Evolutionary conservation across 768 basidiomycete species (phyloP).

Genomic region (Rhizopogon roseolus): DNA sequence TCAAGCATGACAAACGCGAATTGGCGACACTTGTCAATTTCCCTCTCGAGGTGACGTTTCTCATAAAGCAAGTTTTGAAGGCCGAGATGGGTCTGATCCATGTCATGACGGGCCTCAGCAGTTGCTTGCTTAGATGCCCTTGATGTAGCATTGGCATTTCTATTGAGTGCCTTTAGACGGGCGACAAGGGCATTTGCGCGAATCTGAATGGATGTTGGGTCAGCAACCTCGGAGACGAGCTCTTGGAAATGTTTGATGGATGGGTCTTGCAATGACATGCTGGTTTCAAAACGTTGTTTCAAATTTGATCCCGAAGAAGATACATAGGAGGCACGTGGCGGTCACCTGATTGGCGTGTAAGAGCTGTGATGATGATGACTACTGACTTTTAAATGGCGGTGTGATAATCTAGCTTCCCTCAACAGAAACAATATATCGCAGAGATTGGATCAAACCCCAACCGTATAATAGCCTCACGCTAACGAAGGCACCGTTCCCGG

Average conservation of each 20-base stretch:
- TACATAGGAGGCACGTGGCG: neutral
- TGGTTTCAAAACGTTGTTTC: neutral
- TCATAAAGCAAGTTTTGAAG: slow-evolving; percentile 88
- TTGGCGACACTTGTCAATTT: slow-evolving; percentile 90
- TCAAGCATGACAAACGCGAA: slow-evolving; percentile 61
- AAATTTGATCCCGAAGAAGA: neutral
- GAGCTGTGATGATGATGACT: slow-evolving; percentile 1
- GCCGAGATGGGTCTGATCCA: slow-evolving; percentile 86
- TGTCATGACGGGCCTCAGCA: slow-evolving; percentile 72
- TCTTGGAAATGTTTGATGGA: slow-evolving; percentile 61
- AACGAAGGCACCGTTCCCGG: slow-evolving; percentile 6
- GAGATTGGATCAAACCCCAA: slow-evolving; percentile 1
- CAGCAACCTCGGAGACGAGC: slow-evolving; percentile 53
- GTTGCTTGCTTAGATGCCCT: slow-evolving; percentile 71
- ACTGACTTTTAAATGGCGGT: neutral
- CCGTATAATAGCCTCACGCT: slow-evolving; percentile 9
- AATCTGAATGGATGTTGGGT: slow-evolving; percentile 42
- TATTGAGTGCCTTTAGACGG: slow-evolving; percentile 74
- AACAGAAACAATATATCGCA: neutral
- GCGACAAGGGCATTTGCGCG: slow-evolving; percentile 75
- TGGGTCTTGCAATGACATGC: slow-evolving; percentile 32
- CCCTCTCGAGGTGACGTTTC: slow-evolving; percentile 83
- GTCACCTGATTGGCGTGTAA: neutral
- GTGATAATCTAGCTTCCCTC: neutral
- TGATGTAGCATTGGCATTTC: slow-evolving; percentile 66